phyloP scores from a whole-genome alignment of 2,329 filamentous ascomycete species.

The Sporothrix humicola region DNA sequence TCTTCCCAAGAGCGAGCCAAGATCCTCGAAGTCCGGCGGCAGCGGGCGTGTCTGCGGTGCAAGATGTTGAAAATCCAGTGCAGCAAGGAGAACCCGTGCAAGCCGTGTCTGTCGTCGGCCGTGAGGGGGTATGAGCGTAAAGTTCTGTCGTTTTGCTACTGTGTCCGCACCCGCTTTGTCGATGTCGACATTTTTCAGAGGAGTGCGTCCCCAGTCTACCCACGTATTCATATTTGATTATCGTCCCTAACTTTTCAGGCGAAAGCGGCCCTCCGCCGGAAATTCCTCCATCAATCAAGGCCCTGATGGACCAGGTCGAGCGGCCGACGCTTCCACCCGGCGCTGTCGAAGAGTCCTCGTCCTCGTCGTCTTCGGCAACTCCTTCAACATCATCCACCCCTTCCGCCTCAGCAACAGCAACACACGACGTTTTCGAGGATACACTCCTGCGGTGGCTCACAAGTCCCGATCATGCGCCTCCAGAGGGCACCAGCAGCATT shows the following conservation, averaged over 20 bases:
- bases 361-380: not conserved
- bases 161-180: constrained; percentile 42
- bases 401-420: not conserved
- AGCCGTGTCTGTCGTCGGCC: constrained; percentile 42
- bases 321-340: constrained; percentile 25
- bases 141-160: constrained; percentile 43
- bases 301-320: constrained; percentile 35
- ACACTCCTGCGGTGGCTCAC: constrained; percentile 43
- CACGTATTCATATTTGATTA: not conserved
- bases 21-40: constrained; percentile 40
- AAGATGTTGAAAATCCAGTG: constrained; percentile 45
- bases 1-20: constrained; percentile 40
- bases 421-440: constrained; percentile 39
- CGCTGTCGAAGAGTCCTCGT: not conserved
- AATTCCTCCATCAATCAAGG: constrained; percentile 34
- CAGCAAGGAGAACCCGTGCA: constrained; percentile 42
- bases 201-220: constrained; percentile 17
- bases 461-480: constrained; percentile 39
- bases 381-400: not conserved
- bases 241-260: constrained; percentile 9
- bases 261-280: constrained; percentile 27
- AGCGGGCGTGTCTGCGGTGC: constrained; percentile 43
- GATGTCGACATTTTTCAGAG: constrained; percentile 43
- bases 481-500: constrained; percentile 43
- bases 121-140: constrained; percentile 41